Conservation (phyloP, 495 filamentous ascomycete species). For the Venustampulla echinocandica region DNA sequence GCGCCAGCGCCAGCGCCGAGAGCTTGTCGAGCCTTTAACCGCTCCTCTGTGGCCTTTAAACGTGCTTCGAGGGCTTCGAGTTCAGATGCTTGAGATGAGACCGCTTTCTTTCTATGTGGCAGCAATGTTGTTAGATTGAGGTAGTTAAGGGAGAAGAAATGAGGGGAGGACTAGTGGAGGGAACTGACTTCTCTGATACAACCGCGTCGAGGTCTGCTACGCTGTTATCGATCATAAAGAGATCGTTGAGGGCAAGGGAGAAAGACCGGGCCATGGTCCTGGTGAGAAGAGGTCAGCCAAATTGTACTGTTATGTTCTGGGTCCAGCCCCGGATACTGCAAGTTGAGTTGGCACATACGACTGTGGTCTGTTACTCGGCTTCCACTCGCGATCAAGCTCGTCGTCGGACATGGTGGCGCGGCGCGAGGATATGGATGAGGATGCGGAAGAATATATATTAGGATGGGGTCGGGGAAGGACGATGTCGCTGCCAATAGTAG, state of each 20-base stretch:
- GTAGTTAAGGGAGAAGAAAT: slow-evolving; percentile 21
- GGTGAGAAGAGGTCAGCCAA: no score
- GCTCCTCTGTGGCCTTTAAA: slow-evolving; percentile 76
- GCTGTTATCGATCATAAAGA: slow-evolving; percentile 76
- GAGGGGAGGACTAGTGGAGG: slow-evolving; percentile 18
- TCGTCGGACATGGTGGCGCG: slow-evolving; percentile 61
- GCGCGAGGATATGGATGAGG: slow-evolving; percentile 42
- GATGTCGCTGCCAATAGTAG: no score
- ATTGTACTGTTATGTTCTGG: slow-evolving; percentile 6
- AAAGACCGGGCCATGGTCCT: slow-evolving; percentile 86
- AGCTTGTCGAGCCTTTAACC: slow-evolving; percentile 45
- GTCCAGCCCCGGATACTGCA: no score
- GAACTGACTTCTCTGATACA: slow-evolving; percentile 75
- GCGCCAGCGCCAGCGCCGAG: slow-evolving; percentile 2
- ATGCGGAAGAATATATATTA: slow-evolving; percentile 23
- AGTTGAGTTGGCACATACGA: slow-evolving; percentile 51
- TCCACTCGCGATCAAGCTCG: slow-evolving; percentile 64
- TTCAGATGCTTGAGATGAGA: slow-evolving; percentile 67
- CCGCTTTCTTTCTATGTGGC: slow-evolving; percentile 56
- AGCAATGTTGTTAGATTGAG: no score
- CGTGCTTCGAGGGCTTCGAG: slow-evolving; percentile 77
- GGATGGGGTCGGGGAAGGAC: no score
- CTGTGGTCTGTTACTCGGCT: slow-evolving; percentile 66
- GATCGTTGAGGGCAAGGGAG: slow-evolving; percentile 75
- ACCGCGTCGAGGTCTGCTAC: slow-evolving; percentile 67